Base-by-base conservation (phyloP, 2,329 filamentous ascomycete genomes). In the Phaeophleospora eucalypticola region DNA sequence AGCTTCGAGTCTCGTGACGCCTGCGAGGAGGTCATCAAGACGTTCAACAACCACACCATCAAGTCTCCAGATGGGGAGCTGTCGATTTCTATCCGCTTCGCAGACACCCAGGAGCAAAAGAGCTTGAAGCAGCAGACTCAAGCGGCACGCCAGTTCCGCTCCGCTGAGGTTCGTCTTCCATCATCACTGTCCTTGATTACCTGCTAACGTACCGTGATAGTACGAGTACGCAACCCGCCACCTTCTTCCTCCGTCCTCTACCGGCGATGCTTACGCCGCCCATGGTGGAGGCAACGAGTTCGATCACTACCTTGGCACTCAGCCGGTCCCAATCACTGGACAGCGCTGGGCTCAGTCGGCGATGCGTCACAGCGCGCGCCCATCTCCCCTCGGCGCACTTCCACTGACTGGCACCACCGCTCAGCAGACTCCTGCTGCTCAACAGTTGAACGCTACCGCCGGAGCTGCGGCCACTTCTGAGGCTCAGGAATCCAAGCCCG, bases 91-190 rank as follows among this genome's bases (percentile, higher is more conserved):
- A 29, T 29, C 24, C 90, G 93, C 56, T 98, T 95, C 67, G 91
- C 94, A 53, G 93, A 98, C 65, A 98, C 93, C 32, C 88, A 93
- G 45, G 87, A 91, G 53, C 93, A 98, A 70, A 98, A 98, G 75
- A 83, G 93, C 65, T 78, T 98, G 58, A 98, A 98, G 78, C 86
- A 93, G 55, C 86, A 96, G 65, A 97, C 91, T 35, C 89, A 93
- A 24, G 89, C 95, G 66, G 88, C 90, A 48, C 89, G 93, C 51
- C 89, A 95, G 64, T 97, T 95, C 72, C 88, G 93, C 49, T 93
- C 91, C 48, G 93, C 93, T 48, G 93, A n/a, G n/a, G n/a, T n/a
- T n/a, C 97, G 73, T 97, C 97, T 71, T 73, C 65, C 57, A 51
- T 59, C 54, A 56, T 64, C 43, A 58, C 64, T 42, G n/a, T n/a